Conservation (phyloP, 78 protist species). For the Speleostelium caveatum region DNA sequence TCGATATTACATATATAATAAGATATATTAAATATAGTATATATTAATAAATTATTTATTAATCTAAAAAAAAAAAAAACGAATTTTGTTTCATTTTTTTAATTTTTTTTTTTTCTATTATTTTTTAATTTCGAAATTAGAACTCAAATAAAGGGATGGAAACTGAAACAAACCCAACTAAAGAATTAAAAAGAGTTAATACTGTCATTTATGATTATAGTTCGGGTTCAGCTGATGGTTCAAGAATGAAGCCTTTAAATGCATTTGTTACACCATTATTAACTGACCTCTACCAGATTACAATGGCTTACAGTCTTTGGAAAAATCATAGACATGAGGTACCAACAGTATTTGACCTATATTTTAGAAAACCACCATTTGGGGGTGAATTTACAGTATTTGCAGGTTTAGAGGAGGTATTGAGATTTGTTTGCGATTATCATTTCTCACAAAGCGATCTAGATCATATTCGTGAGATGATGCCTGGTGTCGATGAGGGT, state of each 20-base stretch:
- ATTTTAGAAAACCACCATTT: conserved; percentile 95
- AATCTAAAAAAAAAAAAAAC: no score
- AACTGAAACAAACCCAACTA: background rate
- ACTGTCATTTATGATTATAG: conserved; percentile 55
- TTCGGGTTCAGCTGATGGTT: background rate
- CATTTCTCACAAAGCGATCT: conserved; percentile 76
- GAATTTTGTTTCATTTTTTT: no score
- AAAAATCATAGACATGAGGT: conserved; percentile 75
- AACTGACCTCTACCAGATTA: conserved; percentile 90
- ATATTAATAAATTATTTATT: no score
- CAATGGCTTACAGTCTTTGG: conserved; percentile 94
- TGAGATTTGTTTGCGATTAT: conserved; percentile 55
- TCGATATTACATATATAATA: no score
- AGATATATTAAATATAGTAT: no score
- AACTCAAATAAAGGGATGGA: background rate
- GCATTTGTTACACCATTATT: conserved; percentile 84
- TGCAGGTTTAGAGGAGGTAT: conserved; percentile 92
- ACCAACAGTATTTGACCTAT: conserved; percentile 92
- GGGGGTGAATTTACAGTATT: conserved; percentile 94
- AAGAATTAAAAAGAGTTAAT: conserved; percentile 63
- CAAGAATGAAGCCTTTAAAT: conserved; percentile 58
- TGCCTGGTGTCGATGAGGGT: conserved; percentile 68
- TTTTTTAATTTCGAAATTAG: background rate
- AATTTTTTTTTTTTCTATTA: no score
- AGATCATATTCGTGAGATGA: conserved; percentile 63